Conservation (phyloP, 352 stramenopile species). For the Phytopythium boreale region DNA sequence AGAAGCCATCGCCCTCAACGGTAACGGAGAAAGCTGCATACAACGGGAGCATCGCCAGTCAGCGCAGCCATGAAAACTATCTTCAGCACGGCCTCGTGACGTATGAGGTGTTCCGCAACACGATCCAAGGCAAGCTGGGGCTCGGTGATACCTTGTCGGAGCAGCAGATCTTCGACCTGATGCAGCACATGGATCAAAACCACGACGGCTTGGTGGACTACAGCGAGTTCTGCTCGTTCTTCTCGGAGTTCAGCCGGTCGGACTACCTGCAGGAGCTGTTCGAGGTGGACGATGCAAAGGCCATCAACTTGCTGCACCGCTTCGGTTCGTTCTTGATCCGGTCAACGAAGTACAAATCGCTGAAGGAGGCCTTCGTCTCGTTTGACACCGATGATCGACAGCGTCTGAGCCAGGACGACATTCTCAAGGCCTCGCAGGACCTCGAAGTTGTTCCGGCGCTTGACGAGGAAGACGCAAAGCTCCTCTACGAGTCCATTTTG, state of each 20-base stretch:
- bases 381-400: conserved; percentile 44
- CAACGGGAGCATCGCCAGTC: conserved; percentile 24
- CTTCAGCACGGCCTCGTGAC: conserved; percentile 54
- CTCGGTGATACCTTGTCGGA: conserved; percentile 69
- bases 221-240: conserved; percentile 88
- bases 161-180: conserved; percentile 91
- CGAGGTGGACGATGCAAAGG: conserved; percentile 68
- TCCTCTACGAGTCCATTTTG: conserved; percentile 64
- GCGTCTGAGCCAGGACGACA: conserved; percentile 42
- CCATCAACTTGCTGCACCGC: conserved; percentile 66
- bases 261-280: conserved; percentile 78
- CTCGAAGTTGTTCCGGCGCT: conserved; percentile 51
- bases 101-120: conserved; percentile 77
- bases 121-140: conserved; percentile 58
- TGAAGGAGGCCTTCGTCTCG: conserved; percentile 53
- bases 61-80: conserved; percentile 44
- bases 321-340: conserved; percentile 48
- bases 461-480: conserved; percentile 37
- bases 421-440: conserved; percentile 45
- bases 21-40: conserved; percentile 22
- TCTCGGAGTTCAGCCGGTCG: conserved; percentile 70
- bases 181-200: conserved; percentile 91
- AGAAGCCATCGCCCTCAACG: conserved; percentile 16
- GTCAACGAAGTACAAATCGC: conserved; percentile 37
- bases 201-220: conserved; percentile 88